Conservation (phyloP, 2,329 filamentous ascomycete species). For the Lasiodiplodia hormozganensis region DNA sequence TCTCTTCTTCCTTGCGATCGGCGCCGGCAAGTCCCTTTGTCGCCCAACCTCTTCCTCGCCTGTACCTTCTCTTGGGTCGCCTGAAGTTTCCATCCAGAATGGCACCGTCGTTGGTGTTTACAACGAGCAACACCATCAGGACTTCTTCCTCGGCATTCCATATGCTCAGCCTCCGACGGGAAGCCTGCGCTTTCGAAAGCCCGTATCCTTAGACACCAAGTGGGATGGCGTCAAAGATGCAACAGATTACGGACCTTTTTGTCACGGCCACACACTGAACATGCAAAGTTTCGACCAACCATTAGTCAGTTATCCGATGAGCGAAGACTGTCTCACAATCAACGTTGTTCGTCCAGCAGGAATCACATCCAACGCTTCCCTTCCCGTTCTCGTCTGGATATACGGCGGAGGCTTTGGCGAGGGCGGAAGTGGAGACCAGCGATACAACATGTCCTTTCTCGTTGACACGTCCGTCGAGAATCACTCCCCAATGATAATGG, state of each 20-base stretch:
- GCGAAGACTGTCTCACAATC: slow-evolving; percentile 57
- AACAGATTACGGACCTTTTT: slow-evolving; percentile 50
- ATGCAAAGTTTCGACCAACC: slow-evolving; percentile 46
- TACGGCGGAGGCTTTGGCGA: slow-evolving; percentile 25
- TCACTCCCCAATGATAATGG: slow-evolving; percentile 70
- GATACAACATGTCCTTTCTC: slow-evolving; percentile 42
- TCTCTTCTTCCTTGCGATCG: too few relatives aligned
- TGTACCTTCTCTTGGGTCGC: too few relatives aligned
- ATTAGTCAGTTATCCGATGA: background rate
- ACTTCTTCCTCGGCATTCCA: slow-evolving; percentile 27
- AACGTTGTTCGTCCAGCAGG: slow-evolving; percentile 53
- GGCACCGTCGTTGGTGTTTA: slow-evolving; percentile 50
- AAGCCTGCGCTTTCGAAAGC: slow-evolving; percentile 3
- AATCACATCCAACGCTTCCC: slow-evolving; percentile 35
- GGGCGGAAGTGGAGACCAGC: slow-evolving; percentile 32
- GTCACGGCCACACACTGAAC: slow-evolving; percentile 55
- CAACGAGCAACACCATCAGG: slow-evolving; percentile 41
- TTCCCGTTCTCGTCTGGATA: slow-evolving; percentile 49
- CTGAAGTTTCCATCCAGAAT: slow-evolving; percentile 41
- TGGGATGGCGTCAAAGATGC: slow-evolving; percentile 52
- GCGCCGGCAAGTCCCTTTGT: too few relatives aligned
- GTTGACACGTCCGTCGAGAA: slow-evolving; percentile 24
- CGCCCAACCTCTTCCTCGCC: too few relatives aligned
- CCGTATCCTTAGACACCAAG: slow-evolving; percentile 28
- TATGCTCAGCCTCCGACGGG: slow-evolving; percentile 22